Evolutionary conservation across 2,329 filamentous ascomycete genomes (phyloP), one percentile per base, ranked within the genome.

Genomic region (Phaeophleospora eucalypticola): DNA sequence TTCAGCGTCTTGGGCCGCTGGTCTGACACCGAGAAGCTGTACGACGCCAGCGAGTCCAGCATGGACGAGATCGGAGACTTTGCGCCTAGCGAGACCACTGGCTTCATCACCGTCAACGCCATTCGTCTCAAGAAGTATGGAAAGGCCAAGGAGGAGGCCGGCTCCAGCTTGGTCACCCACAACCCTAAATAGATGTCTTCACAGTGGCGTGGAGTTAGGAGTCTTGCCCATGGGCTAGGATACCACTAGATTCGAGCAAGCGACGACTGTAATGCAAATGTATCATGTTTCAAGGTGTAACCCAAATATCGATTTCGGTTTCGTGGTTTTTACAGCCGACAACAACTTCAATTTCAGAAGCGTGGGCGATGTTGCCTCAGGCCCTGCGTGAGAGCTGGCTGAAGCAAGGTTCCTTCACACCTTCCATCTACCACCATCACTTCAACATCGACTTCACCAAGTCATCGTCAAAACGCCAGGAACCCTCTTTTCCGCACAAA

Each of bases 1-100:
- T 73, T 83, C 65, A 73, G 67, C 66, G 72, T 85, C 48, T 63
- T 84, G 34, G 80, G 81, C 48, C 72, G 81, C 48, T 78, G 72
- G 62, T 75, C 70, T 21, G 73, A 83, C 64, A 85, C 82, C 7
- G 81, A 83, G 75, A 86, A 86, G 73, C 72, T 87, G 51, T 87
- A 87, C 66, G 76, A 78, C 59, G 79, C 77, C 69, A 74, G 74
- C 59, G 83, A 85, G 72, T 77, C 76, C 52, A 78, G 73, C 56
- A 86, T 87, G 83, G 85, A 89, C 64, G 81, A 81, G 56, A 77
- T 87, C 56, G 82, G 78, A 57, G 79, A 82, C 68, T 87, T 87
- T 64, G 74, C 74, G 57, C 82, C 83, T 15, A 71, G 72, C 50
- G 83, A 85, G 61, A 84, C 82, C 35, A 83, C 79, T 34, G 81